A percentile compares a stretch with the other conserved stretches of the same genome.
Evolutionary conservation across 345 rosid genomes (phyloP).

Genomic region (Eutrema japonicum): DNA sequence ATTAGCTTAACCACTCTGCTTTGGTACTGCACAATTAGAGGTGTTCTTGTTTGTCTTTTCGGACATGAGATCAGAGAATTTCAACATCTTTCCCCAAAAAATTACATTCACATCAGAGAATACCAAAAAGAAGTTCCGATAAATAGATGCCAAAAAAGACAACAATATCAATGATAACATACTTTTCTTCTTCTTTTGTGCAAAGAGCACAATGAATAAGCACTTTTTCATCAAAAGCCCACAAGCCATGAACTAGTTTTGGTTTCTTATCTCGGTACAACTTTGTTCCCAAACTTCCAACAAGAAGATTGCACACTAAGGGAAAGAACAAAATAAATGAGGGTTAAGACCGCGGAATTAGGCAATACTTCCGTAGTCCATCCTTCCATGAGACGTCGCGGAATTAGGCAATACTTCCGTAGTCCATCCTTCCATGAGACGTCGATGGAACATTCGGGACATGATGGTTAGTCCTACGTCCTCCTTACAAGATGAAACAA

Average conservation of each 20-base stretch:
- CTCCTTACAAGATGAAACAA: constrained; percentile 31
- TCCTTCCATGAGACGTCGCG: constrained; percentile 83
- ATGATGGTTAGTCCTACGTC: constrained; percentile 79
- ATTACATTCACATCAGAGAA: background rate
- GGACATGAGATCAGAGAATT: too few relatives aligned
- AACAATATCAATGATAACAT: constrained; percentile 27
- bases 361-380: constrained; percentile 84
- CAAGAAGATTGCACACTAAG: constrained; percentile 52
- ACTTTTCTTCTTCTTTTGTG: constrained; percentile 32
- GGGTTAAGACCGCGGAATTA: constrained; percentile 49
- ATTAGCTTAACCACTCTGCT: background rate
- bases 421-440: constrained; percentile 87
- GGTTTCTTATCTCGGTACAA: constrained; percentile 36
- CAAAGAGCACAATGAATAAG: constrained; percentile 45
- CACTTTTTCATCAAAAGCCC: constrained; percentile 54
- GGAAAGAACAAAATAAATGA: constrained; percentile 45
- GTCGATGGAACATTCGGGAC: constrained; percentile 72
- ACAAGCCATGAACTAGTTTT: constrained; percentile 61
- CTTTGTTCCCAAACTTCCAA: constrained; percentile 58
- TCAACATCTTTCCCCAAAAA: background rate
- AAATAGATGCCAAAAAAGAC: background rate
- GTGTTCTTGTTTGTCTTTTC: too few relatives aligned
- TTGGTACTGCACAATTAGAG: background rate
- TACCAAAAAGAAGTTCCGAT: background rate
- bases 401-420: constrained; percentile 78